Evolutionary conservation across 2,329 filamentous ascomycete species (phyloP), one percentile per base, ranked within the genome.

Genomic region (Monosporascus sp.): DNA sequence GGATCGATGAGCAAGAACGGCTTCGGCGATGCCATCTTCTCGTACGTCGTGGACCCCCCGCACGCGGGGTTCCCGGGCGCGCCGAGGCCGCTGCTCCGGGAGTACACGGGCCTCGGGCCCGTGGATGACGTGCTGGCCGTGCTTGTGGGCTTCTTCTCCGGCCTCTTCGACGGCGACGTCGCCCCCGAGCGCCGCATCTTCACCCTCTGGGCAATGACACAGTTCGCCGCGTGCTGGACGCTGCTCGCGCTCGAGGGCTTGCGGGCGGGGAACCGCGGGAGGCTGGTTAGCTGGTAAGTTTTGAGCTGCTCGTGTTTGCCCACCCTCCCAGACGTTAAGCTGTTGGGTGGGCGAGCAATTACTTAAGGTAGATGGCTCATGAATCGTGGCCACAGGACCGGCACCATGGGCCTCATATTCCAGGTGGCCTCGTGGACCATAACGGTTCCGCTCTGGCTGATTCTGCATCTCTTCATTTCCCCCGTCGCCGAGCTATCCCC

Each of bases 201-300:
- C 43, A 5, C 22, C 1, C 2, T 46, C 43, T 46, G 43, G 43
- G 24, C 4, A n/a, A 49, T 58, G 47, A 39, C 50, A 2, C 54
- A 61, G 14, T 51, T 58, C 37, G 50, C 49, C 11, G 56, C 54
- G 5, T 57, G 55, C 17, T 59, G 55, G 58, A 25, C 38, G 8
- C 50, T 63, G 2, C 7, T 63, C 18, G 47, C 39, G 6, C 41
- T 62, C 11, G 59, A 63, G 55, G 59, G 59, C 5, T 18, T 56
- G 38, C 52, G 59, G 18, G 43, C 38, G 20, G 59, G 55, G 4
- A 59, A 60, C n/a, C 22, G 17, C 11, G 55, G 55, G 6, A 51
- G 51, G 37, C n/a, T 54, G 11, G 54, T 56, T 7, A 59, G 58
- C 37, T 61, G 59, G 60, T 62, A 25, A 53, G 60, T 46, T 3